phyloP scores from a whole-genome alignment of 2,329 filamentous ascomycete species.

The Colletotrichum aenigma region DNA sequence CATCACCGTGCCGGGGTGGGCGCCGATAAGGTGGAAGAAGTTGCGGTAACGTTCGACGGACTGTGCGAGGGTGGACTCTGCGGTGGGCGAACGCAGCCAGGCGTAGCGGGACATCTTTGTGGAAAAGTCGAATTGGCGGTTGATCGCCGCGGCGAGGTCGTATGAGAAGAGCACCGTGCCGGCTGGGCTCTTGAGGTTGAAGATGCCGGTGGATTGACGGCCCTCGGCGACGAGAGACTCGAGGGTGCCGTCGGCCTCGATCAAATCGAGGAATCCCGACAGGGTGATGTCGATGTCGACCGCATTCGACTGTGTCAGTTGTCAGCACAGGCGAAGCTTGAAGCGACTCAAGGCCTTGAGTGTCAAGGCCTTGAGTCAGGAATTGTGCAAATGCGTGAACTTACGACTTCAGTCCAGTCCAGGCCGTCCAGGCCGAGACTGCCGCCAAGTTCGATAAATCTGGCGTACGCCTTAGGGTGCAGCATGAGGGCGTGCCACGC shows the following conservation, averaged over 20 bases:
- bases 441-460: slow-evolving; percentile 3
- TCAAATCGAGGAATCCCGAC: background rate
- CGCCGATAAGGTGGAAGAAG: slow-evolving; percentile 38
- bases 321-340: background rate
- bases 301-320: background rate
- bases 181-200: slow-evolving; percentile 17
- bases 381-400: background rate
- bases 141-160: slow-evolving; percentile 33
- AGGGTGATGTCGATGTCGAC: background rate
- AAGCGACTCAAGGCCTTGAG: background rate
- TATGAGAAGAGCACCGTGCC: slow-evolving; percentile 11
- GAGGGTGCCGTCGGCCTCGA: background rate
- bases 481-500: slow-evolving; percentile 40
- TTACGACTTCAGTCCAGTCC: slow-evolving; percentile 9
- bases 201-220: background rate
- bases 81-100: slow-evolving; percentile 41
- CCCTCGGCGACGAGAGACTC: background rate
- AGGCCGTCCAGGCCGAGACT: background rate
- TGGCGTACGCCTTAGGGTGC: slow-evolving; percentile 29
- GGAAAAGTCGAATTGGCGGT: slow-evolving; percentile 40
- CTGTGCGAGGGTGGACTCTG: slow-evolving; percentile 35
- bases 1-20: slow-evolving; percentile 29
- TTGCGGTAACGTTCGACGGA: slow-evolving; percentile 40
- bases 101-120: slow-evolving; percentile 43
- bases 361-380: background rate